Base-by-base conservation (phyloP, 2,329 filamentous ascomycete genomes). In the Fusarium graminum region DNA sequence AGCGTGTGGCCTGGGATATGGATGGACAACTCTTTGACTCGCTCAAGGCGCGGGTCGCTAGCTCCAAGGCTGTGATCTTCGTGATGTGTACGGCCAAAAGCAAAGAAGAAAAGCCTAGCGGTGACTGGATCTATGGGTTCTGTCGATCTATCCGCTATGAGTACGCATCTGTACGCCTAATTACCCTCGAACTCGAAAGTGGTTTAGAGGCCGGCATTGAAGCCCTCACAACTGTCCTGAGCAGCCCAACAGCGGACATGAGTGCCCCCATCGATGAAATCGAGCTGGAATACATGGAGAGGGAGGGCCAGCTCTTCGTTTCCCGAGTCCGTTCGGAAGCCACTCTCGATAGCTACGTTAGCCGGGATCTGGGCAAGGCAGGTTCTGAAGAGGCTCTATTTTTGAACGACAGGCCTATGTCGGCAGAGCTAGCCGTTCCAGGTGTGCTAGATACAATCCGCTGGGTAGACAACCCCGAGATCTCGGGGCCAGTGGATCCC, bases 371-470 rank as follows among this genome's bases (percentile, higher is more conserved):
- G 3, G 9, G 34, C 16, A n/a, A n/a, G 34, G 34, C 34, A 2
- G 34, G n/a, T 5, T n/a, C 34, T 4, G 34, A 36, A 9, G 34
- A 36, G 16, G 34, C 16, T 36, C 34, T 16, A 1, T 36, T 36
- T 16, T 9, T 36, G 14, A 36, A 36, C 34, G 34, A 10, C 16
- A 36, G 34, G n/a, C 16, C 34, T 16, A 36, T 36, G 34, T 36
- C 34, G 29, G 49, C 43, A 40, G 51, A 54, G 51, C 51, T 54
- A 7, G 51, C 42, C 11, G 41, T 54, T 29, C 32, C 34, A 17
- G 51, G 51, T 17, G 26, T 54, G 34, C 51, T 54, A 11, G 51
- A 54, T 14, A 54, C 51, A 17, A 30, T 54, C 26, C 42, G 51
- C 19, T 54, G 51, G 51, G 51, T 36, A 7, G 51, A 54, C 26